phyloP scores from a whole-genome alignment of 176 grass and related monocot genomes.

The Stipa capillata region DNA sequence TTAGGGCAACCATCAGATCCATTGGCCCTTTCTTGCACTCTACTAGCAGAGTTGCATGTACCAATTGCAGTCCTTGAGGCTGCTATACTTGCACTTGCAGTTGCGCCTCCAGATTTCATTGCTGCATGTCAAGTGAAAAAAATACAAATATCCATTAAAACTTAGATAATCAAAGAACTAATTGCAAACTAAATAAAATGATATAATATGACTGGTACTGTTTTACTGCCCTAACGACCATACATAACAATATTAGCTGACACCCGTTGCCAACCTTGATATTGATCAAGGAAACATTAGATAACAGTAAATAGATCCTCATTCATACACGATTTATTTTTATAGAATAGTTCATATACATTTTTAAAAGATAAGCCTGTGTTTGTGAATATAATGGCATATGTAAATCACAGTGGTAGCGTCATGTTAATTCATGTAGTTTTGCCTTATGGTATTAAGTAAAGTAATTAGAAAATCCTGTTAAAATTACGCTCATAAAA shows the following conservation, averaged over 20 bases:
- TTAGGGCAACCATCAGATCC: too few species aligned
- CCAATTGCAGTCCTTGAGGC: too few species aligned
- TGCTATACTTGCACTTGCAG: too few species aligned
- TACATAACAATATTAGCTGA: neutral
- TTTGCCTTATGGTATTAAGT: neutral
- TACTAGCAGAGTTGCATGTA: too few species aligned
- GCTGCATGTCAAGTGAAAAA: too few species aligned
- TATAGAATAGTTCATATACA: too few species aligned
- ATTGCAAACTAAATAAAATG: too few species aligned
- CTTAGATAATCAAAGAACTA: too few species aligned
- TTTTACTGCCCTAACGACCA: neutral
- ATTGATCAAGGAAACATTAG: neutral
- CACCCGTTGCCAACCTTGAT: neutral
- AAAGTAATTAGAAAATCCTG: neutral
- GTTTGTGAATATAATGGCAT: conserved; percentile 7
- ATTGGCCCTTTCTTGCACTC: too few species aligned
- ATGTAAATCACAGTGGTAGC: neutral
- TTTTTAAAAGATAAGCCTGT: neutral
- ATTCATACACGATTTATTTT: too few species aligned
- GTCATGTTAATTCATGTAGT: neutral
- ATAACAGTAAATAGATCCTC: neutral
- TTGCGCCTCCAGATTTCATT: too few species aligned
- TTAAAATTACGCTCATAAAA: neutral
- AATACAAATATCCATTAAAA: too few species aligned
- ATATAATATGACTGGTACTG: neutral